Evolutionary conservation across 495 filamentous ascomycete genomes (phyloP).

Genomic region (Podospora pseudopauciseta): DNA sequence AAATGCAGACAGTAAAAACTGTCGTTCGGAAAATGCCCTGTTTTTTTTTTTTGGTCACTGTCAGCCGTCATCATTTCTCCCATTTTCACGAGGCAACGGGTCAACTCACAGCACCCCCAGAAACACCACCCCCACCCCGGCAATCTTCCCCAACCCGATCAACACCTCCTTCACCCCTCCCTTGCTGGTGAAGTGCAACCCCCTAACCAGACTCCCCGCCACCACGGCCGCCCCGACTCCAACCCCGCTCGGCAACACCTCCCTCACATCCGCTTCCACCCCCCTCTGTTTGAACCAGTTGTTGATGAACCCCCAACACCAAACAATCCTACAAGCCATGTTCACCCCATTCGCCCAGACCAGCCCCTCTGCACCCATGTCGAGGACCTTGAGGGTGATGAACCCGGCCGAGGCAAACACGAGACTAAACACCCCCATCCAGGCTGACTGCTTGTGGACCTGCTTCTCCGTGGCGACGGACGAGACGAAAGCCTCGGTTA

Average conservation of each 20-base stretch:
- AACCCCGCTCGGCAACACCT: constrained; percentile 28
- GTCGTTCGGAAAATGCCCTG: constrained; percentile 59
- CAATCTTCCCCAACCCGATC: constrained; percentile 49
- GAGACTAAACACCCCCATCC: constrained; percentile 75
- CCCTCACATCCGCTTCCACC: constrained; percentile 25
- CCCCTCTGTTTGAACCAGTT: constrained; percentile 54
- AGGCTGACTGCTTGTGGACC: constrained; percentile 68
- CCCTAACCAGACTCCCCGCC: constrained; percentile 21
- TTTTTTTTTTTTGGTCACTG: constrained; percentile 5
- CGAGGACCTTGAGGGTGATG: constrained; percentile 60
- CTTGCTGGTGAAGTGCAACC: not conserved
- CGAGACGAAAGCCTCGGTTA: constrained; percentile 88
- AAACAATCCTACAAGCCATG: constrained; percentile 76
- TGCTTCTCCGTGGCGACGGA: constrained; percentile 69
- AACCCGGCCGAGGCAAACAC: constrained; percentile 70
- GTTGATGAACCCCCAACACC: constrained; percentile 70
- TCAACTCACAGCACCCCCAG: constrained; percentile 57
- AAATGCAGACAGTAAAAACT: constrained; percentile 52
- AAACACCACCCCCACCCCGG: constrained; percentile 51
- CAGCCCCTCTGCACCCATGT: constrained; percentile 70
- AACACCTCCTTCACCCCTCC: constrained; percentile 30
- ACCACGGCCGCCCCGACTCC: constrained; percentile 26
- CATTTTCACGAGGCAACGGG: constrained; percentile 7
- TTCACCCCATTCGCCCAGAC: constrained; percentile 83
- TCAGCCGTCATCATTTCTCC: constrained; percentile 21